phyloP scores from a whole-genome alignment of 2,329 filamentous ascomycete species.

The Scytalidium lignicola region DNA sequence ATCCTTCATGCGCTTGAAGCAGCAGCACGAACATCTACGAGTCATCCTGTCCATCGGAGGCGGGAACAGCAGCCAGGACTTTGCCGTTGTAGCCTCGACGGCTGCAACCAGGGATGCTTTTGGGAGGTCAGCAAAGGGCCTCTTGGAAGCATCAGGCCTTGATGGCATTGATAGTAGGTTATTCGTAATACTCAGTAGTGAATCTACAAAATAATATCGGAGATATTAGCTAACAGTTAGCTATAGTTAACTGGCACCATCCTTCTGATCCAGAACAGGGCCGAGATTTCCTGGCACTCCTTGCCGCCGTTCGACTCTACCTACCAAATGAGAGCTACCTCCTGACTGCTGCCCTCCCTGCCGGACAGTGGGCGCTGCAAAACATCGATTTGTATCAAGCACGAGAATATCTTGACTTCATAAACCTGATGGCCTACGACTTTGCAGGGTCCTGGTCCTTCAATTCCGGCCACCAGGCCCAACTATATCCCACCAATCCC shows the following conservation, averaged over 20 bases:
- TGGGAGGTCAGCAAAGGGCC: conserved; percentile 57
- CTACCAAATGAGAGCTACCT: conserved; percentile 66
- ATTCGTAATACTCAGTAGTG: too few species aligned
- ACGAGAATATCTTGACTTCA: conserved; percentile 62
- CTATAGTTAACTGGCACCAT: conserved; percentile 74
- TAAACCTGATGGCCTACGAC: conserved; percentile 80
- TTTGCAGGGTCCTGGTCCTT: conserved; percentile 67
- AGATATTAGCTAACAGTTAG: background rate
- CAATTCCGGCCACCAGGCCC: conserved; percentile 68
- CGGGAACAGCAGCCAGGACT: conserved; percentile 57
- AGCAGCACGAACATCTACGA: conserved; percentile 63
- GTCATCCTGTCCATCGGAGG: conserved; percentile 77
- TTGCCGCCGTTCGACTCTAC: conserved; percentile 60
- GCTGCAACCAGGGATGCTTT: conserved; percentile 61
- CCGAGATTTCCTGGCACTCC: conserved; percentile 62
- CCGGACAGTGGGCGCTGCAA: conserved; percentile 58
- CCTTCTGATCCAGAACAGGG: conserved; percentile 63
- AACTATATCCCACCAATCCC: conserved; percentile 56
- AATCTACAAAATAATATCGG: too few species aligned
- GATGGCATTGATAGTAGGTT: conserved; percentile 71
- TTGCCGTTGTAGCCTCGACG: conserved; percentile 60
- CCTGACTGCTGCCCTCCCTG: conserved; percentile 68
- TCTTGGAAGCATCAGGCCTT: conserved; percentile 67
- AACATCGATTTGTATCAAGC: conserved; percentile 62
- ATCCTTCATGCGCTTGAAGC: conserved; percentile 68